phyloP scores from a whole-genome alignment of 2,329 filamentous ascomycete species.

The Huntiella bhutanensis region DNA sequence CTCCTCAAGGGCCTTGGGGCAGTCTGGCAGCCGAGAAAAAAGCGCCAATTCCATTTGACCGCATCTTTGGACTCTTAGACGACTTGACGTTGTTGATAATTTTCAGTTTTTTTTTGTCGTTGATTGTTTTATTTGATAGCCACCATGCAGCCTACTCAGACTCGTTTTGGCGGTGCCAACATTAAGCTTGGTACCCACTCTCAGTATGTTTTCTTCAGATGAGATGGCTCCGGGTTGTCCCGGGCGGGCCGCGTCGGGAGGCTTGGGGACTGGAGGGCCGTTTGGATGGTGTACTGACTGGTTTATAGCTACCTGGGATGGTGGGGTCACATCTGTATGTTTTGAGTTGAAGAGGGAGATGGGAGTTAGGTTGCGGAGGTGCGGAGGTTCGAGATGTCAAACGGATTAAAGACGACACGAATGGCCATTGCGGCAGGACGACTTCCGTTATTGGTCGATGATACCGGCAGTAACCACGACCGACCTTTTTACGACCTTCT shows the following conservation, averaged over 20 bases:
- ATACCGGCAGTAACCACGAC: too few relatives aligned
- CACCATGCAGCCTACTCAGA: constrained; percentile 30
- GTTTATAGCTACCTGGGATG: constrained; percentile 11
- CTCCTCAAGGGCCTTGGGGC: constrained; percentile 1
- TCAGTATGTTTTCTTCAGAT: constrained; percentile 7
- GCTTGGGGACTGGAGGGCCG: neutral
- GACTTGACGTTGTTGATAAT: constrained; percentile 1
- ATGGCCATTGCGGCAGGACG: too few relatives aligned
- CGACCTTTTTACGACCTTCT: too few relatives aligned
- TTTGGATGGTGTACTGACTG: neutral
- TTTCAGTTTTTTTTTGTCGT: neutral
- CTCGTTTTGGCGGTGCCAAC: constrained; percentile 18
- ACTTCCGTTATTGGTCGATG: too few relatives aligned
- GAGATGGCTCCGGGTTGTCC: neutral
- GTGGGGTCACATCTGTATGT: constrained; percentile 12
- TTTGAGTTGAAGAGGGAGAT: too few relatives aligned
- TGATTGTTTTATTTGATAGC: constrained; percentile 12
- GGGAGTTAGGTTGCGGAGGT: too few relatives aligned
- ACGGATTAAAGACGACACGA: too few relatives aligned
- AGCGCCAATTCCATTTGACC: too few relatives aligned
- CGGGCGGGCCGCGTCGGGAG: neutral
- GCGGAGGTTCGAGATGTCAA: too few relatives aligned
- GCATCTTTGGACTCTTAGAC: neutral
- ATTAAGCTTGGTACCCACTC: constrained; percentile 13
- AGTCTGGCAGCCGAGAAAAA: too few relatives aligned